These are phyloP conservation scores for Trametes maxima DNA, from an alignment of 768 basidiomycete species.

Conservation along the genomic window DNA sequence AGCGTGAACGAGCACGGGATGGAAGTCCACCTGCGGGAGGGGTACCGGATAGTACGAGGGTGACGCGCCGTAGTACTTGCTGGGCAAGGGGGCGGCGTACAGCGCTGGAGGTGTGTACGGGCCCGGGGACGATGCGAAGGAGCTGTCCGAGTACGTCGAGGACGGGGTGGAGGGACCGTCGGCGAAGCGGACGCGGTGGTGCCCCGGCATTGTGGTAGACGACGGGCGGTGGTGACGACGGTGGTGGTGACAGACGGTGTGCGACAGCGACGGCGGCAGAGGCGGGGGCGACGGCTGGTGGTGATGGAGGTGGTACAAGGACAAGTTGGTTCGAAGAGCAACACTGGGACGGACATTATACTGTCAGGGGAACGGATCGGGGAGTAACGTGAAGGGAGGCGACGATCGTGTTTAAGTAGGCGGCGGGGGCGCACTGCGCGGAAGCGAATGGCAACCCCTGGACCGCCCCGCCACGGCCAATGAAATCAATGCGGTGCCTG, in stretches of 20 bases:
- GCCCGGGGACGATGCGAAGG: slow-evolving; percentile 26
- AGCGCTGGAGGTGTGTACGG: slow-evolving; percentile 24
- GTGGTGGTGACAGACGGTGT: background rate
- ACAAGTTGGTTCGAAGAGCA: background rate
- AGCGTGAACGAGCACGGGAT: slow-evolving; percentile 28
- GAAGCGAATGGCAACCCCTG: slow-evolving; percentile 1
- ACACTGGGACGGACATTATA: background rate
- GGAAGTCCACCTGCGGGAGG: slow-evolving; percentile 12
- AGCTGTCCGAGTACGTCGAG: slow-evolving; percentile 24
- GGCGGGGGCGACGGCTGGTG: background rate
- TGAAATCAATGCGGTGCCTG: no score
- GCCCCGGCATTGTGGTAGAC: slow-evolving; percentile 23
- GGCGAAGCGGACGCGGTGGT: slow-evolving; percentile 29
- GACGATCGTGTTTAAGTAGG: slow-evolving; percentile 13
- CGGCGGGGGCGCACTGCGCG: slow-evolving; percentile 9
- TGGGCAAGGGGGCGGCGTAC: slow-evolving; percentile 5
- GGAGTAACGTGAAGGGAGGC: slow-evolving; percentile 10
- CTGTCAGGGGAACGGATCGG: background rate
- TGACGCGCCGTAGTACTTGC: slow-evolving; percentile 9
- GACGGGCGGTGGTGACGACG: slow-evolving; percentile 4
- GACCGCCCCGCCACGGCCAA: slow-evolving; percentile 2
- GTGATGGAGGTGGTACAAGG: background rate
- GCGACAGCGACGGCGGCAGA: background rate
- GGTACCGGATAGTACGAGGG: slow-evolving; percentile 5
- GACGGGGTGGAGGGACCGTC: slow-evolving; percentile 27